These are phyloP conservation scores for Clarkia xantiana DNA, from an alignment of 345 rosid genomes.

Conservation along the genomic window DNA sequence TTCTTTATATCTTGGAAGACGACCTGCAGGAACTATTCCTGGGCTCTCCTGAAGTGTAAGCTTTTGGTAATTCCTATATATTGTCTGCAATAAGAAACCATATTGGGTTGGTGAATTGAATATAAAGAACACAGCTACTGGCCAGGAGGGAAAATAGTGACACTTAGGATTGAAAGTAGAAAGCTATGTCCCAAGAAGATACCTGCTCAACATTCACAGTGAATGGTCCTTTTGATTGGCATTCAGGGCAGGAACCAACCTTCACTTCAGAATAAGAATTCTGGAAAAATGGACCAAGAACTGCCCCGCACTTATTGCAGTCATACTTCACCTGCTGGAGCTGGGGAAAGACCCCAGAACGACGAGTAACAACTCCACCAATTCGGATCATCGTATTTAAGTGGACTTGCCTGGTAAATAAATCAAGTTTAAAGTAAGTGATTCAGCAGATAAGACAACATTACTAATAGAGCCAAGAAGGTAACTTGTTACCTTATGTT, in stretches of 20 bases:
- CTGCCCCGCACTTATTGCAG: constrained; percentile 85
- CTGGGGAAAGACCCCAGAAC: constrained; percentile 97
- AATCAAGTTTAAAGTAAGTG: constrained; percentile 5
- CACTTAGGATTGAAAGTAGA: neutral
- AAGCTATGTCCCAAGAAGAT: constrained; percentile 2
- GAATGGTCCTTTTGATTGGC: constrained; percentile 96
- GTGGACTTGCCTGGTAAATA: constrained; percentile 71
- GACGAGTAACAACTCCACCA: constrained; percentile 96
- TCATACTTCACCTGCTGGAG: constrained; percentile 96
- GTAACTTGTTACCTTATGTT: constrained; percentile 52
- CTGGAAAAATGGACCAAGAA: constrained; percentile 90
- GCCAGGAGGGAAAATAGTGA: too few species aligned
- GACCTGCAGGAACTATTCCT: constrained; percentile 96
- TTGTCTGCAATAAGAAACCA: constrained; percentile 42
- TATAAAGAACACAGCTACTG: neutral
- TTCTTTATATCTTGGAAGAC: constrained; percentile 98
- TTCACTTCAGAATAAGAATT: constrained; percentile 97
- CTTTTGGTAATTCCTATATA: constrained; percentile 94
- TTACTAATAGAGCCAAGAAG: neutral
- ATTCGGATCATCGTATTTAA: constrained; percentile 94
- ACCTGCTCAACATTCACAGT: constrained; percentile 95
- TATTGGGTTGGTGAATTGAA: neutral
- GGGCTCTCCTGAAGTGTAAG: constrained; percentile 98
- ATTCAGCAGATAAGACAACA: neutral
- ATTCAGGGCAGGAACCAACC: constrained; percentile 97